phyloP scores from a whole-genome alignment of 2,329 filamentous ascomycete genomes.

The Xylaria sp. region DNA sequence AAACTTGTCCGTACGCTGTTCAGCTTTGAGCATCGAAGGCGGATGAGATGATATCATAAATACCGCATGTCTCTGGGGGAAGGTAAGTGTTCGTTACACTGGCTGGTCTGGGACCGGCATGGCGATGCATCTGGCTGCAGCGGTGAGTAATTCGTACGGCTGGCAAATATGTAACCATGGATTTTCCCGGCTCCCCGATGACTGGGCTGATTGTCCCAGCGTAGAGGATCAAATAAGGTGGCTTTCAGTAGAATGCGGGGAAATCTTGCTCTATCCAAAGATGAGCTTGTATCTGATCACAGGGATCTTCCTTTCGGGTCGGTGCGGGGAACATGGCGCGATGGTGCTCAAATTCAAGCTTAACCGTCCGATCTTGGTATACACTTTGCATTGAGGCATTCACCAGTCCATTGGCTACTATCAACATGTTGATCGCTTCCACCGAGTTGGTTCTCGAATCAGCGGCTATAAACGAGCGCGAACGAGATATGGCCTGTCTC shows the following conservation, averaged over 20 bases:
- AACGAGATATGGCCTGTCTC: not conserved
- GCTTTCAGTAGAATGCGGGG: constrained; percentile 9
- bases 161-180: not conserved
- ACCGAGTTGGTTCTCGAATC: not conserved
- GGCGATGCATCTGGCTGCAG: not conserved
- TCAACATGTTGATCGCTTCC: not conserved
- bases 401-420: not conserved
- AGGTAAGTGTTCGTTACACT: not conserved
- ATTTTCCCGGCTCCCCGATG: not conserved
- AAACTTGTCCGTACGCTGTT: not conserved
- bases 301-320: not conserved
- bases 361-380: not conserved
- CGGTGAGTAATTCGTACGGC: not conserved
- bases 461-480: not conserved
- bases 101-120: not conserved
- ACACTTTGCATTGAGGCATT: not conserved
- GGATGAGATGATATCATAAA: not conserved
- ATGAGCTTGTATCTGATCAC: not conserved
- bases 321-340: constrained; percentile 6
- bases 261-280: not conserved
- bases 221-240: not conserved
- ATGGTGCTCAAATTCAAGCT: constrained; percentile 8
- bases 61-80: not conserved
- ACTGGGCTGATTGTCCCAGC: not conserved
- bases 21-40: not conserved